Percentiles rank a stretch among this genome's conserved stretches.
These are phyloP conservation scores for Zea luxurians DNA, from an alignment of 176 grass and related monocot species.

Conservation along the genomic window DNA sequence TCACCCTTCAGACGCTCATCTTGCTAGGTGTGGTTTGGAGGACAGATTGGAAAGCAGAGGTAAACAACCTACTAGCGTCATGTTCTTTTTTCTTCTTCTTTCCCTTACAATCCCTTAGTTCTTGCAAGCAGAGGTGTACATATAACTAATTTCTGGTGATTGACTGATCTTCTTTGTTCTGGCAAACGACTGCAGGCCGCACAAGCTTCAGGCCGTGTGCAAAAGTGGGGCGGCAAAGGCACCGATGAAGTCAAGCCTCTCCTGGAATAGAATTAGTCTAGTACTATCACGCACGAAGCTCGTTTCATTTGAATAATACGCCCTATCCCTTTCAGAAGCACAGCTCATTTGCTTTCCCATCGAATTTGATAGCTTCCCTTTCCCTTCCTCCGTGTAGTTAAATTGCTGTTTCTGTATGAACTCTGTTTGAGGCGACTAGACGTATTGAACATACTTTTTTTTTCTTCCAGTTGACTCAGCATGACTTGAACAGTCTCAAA, in stretches of 20 bases:
- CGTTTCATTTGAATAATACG: neutral
- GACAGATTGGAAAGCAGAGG: slow-evolving; percentile 61
- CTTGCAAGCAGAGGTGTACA: neutral
- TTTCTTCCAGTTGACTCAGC: too few species aligned
- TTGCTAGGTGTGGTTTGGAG: slow-evolving; percentile 46
- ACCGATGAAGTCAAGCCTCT: slow-evolving; percentile 24
- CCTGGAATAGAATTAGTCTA: neutral
- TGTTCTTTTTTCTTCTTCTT: too few species aligned
- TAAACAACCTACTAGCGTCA: neutral
- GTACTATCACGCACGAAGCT: neutral
- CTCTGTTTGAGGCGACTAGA: too few species aligned
- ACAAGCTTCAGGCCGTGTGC: slow-evolving; percentile 41
- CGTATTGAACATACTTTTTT: too few species aligned
- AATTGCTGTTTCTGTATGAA: too few species aligned
- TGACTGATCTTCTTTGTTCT: neutral
- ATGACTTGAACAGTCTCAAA: too few species aligned
- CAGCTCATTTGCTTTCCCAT: too few species aligned
- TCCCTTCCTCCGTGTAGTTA: too few species aligned
- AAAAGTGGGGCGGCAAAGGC: slow-evolving; percentile 39
- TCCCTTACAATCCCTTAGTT: neutral
- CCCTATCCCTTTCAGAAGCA: too few species aligned
- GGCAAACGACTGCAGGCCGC: slow-evolving; percentile 33
- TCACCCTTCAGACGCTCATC: slow-evolving; percentile 45
- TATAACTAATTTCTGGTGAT: neutral
- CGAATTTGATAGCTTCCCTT: too few species aligned